Percentiles rank a stretch among this genome's conserved stretches.
These are phyloP conservation scores for Dendrocalamus sinicus DNA, from an alignment of 176 grass and related monocot species.

Conservation along the genomic window DNA sequence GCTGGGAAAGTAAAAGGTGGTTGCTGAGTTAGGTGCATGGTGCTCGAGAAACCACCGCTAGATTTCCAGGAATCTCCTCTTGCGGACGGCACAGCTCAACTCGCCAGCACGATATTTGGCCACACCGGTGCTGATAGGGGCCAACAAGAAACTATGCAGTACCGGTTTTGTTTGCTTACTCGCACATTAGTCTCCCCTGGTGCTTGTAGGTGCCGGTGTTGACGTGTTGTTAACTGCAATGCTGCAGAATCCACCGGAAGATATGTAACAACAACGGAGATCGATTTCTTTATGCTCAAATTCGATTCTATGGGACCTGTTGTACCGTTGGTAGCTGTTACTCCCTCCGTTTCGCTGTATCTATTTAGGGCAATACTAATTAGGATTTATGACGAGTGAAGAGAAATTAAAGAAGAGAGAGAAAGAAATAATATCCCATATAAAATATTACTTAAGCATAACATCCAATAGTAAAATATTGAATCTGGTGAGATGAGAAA, in stretches of 20 bases:
- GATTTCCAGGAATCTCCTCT: slow-evolving; percentile 38
- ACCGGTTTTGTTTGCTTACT: slow-evolving; percentile 42
- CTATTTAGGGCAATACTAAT: no score
- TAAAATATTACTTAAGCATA: no score
- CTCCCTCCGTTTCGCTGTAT: no score
- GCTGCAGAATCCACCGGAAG: slow-evolving; percentile 40
- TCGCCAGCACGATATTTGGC: slow-evolving; percentile 13
- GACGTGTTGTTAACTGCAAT: slow-evolving; percentile 36
- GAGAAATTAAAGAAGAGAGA: no score
- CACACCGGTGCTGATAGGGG: slow-evolving; percentile 30
- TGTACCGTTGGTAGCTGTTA: neutral
- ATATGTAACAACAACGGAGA: slow-evolving; percentile 2
- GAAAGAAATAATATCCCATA: no score
- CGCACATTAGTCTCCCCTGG: neutral
- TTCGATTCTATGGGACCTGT: neutral
- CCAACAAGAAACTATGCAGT: slow-evolving; percentile 41
- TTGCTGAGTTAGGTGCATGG: neutral
- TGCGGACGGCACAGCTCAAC: neutral
- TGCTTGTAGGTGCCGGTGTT: slow-evolving; percentile 37
- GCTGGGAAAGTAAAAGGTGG: neutral
- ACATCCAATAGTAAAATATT: no score
- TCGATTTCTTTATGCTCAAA: neutral
- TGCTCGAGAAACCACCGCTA: slow-evolving; percentile 42
- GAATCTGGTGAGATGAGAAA: no score
- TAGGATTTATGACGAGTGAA: no score